Evolutionary conservation across 495 filamentous ascomycete genomes (phyloP).

Genomic region (Daldinia grandis): DNA sequence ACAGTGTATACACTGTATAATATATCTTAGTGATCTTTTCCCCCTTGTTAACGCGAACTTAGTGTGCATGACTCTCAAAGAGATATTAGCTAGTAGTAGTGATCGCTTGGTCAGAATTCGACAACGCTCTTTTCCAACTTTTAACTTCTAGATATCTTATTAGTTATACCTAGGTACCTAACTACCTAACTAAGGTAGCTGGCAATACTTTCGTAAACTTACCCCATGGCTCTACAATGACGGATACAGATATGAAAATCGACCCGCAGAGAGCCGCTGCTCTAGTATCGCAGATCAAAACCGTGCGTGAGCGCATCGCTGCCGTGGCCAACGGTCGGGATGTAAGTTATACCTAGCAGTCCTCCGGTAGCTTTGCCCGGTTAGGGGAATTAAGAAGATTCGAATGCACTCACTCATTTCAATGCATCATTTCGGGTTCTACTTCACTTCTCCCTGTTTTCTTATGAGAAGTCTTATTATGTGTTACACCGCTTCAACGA

Average conservation of each 20-base stretch:
- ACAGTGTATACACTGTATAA: slow-evolving; percentile 38
- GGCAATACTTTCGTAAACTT: slow-evolving; percentile 1
- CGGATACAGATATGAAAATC: slow-evolving; percentile 59
- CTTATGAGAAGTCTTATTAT: neutral
- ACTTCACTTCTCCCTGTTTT: neutral
- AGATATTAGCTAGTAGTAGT: neutral
- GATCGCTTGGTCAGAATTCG: neutral
- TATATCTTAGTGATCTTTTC: slow-evolving; percentile 1
- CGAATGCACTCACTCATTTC: neutral
- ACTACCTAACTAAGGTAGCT: too few relatives aligned
- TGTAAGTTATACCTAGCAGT: slow-evolving; percentile 43
- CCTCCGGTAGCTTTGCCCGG: neutral
- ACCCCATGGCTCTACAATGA: slow-evolving; percentile 44
- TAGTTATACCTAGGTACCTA: too few relatives aligned
- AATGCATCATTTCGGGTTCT: neutral
- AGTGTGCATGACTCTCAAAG: neutral
- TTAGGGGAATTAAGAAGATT: neutral
- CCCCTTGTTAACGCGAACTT: neutral
- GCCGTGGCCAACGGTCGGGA: slow-evolving; percentile 56
- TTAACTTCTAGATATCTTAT: neutral
- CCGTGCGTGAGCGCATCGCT: slow-evolving; percentile 55
- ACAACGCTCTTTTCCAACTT: too few relatives aligned
- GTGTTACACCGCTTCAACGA: neutral
- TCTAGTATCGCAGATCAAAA: slow-evolving; percentile 57
- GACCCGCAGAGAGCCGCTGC: slow-evolving; percentile 59